Evolutionary conservation across 2,329 filamentous ascomycete genomes (phyloP), one percentile per base, ranked within the genome.

Genomic region (Leptographium wingfieldii): DNA sequence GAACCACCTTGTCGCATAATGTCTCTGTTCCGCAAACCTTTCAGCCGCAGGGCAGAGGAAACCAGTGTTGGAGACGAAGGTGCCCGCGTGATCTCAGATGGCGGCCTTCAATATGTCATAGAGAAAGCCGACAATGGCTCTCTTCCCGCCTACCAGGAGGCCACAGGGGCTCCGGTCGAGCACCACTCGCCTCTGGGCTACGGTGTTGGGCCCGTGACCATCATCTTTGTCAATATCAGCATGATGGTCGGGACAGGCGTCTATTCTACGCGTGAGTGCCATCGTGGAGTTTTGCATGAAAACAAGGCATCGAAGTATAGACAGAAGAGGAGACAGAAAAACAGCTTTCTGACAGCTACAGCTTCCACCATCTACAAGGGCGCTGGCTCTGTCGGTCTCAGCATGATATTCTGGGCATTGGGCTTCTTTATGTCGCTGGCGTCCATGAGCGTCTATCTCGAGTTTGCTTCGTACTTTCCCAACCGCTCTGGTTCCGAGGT

Each of bases 401-500:
- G 77, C 40, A 70, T 88, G 61, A 75, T 87, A 14, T 87, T 81
- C 70, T 87, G 84, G 84, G 69, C 79, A 1, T 74, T 87, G 16
- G 85, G 85, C 2, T 80, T 80, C 61, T 56, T 86, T 43, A 80
- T 84, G 57, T 78, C 83, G 0, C 67, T 76, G 0, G 74, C 79
- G 3, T 78, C 77, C 2, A 75, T 86, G 5, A 72, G 76, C 0
- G 77, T 84, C 0, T 87, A 86, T 60, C 77, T 87, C 14, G 85
- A 88, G 65, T 79, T 81, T 19, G 78, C 83, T 0, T 76, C 81
- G 1, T 87, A 83, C 63, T 88, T 87, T 60, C 84, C 84, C 0
- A 86, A 80, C 66, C 79, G 84, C 16, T 85, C 81, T 2, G 85
- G 84, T 0, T 78, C 79, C 0, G 83, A 87, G 65, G 84, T 85